Conservation (phyloP, 2,329 filamentous ascomycete genomes). For the Verticillium albo-atrum region DNA sequence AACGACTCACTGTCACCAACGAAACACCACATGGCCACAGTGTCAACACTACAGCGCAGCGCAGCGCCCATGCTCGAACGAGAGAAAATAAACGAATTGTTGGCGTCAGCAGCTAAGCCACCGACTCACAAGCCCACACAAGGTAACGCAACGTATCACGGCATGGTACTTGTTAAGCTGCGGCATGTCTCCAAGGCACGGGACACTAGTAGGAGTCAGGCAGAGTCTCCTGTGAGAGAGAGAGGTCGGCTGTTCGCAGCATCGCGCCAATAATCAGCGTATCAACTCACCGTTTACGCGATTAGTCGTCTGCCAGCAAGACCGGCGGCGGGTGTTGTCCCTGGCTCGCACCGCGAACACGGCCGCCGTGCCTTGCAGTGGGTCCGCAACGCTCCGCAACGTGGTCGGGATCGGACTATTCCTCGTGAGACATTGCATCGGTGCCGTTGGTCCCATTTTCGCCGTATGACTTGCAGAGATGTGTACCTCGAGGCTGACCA, state of each 20-base stretch:
- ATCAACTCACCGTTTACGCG: slow-evolving; percentile 1
- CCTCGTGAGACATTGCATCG: background rate
- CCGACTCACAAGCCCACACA: background rate
- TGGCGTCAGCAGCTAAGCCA: background rate
- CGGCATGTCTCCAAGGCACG: background rate
- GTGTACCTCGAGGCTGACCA: background rate
- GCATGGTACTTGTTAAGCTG: background rate
- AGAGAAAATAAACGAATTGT: background rate
- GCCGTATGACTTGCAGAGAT: background rate
- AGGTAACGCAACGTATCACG: background rate
- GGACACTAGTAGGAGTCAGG: background rate
- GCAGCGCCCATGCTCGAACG: background rate
- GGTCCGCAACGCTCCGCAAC: slow-evolving; percentile 1
- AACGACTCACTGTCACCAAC: background rate
- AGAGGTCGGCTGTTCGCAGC: slow-evolving; percentile 6
- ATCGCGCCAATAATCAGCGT: slow-evolving; percentile 8
- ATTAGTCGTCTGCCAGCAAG: background rate
- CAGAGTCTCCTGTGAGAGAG: background rate
- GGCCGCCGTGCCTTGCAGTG: slow-evolving; percentile 5
- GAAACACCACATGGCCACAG: background rate
- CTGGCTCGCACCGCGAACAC: background rate
- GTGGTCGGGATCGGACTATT: slow-evolving; percentile 3
- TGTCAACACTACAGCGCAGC: background rate
- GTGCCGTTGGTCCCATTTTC: background rate
- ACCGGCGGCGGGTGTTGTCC: background rate